Evolutionary conservation across 169 alveolate species (phyloP), one percentile per base, ranked within the genome.

Genomic region (Plasmodium inui): DNA sequence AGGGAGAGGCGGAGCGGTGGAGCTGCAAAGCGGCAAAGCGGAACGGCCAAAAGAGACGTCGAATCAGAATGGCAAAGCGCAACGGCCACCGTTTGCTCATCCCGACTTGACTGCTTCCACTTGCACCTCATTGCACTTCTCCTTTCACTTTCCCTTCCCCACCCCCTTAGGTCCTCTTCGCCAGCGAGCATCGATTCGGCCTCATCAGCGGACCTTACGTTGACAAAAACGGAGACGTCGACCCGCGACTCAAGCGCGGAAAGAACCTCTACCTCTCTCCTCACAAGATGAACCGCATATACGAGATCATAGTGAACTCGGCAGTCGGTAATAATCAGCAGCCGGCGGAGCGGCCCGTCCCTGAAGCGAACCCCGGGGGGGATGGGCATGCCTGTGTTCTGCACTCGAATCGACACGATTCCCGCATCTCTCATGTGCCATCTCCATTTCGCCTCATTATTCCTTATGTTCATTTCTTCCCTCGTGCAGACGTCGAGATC

Each of bases 201-300:
- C 81, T 86, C 37, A 70, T 86, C 80, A 30, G 39, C 67, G 93
- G 93, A 12, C 93, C 93, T 0, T 86, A 86, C 67, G 93, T 86
- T 7, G 93, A 86, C 79, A 86, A 86, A n/a, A 74, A 86, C 41
- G 93, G 93, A 32, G 93, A 86, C 44, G 85, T 86, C 32, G 93
- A 86, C 19, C 81, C 53, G 41, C 86, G 81, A 19, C 53, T 86
- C 28, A 86, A 86, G 30, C 79, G 93, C n/a, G 93, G 93, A 26
- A 86, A 74, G 34, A 86, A 86, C 76, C 80, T 86, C n/a, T 86
- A 86, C 39, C 32, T 86, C 2, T 86, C 93, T 1, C 44, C 74
- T 0, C 85, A 86, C 41, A 86, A 86, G 41, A 46, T 86, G 61
- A 86, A 76, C 22, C 55, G 81, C 46, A 50, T 86, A 32, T 86